Percentiles rank a stretch among this genome's conserved stretches.
These are phyloP conservation scores for Apium graveolens DNA, from an alignment of 129 eudicot species.

Conservation along the genomic window DNA sequence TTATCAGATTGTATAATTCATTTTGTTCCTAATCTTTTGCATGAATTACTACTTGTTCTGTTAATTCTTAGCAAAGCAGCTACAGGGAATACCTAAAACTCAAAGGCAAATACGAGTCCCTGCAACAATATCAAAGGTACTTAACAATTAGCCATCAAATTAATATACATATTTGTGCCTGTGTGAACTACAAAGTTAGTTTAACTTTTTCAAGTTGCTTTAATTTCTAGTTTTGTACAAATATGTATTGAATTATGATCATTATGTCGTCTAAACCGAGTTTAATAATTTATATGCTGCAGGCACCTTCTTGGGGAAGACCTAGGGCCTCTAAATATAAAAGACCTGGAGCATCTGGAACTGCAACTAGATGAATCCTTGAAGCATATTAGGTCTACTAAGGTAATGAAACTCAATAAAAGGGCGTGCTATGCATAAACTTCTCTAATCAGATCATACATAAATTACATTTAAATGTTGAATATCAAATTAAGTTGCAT, in stretches of 20 bases:
- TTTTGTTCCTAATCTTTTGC: not conserved
- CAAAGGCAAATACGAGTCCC: conserved; percentile 67
- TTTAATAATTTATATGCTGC: not conserved
- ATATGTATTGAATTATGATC: not conserved
- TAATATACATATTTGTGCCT: not conserved
- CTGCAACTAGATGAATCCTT: conserved; percentile 80
- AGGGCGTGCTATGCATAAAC: not conserved
- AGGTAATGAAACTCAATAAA: conserved; percentile 33
- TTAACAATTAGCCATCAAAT: not conserved
- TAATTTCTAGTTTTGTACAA: not conserved
- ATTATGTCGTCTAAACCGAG: not conserved
- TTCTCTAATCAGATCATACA: not conserved
- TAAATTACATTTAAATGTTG: not conserved
- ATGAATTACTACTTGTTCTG: not conserved
- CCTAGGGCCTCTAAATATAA: conserved; percentile 60
- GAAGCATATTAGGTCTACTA: conserved; percentile 73
- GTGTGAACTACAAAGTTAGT: not conserved
- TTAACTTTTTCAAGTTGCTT: not conserved
- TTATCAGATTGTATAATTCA: not conserved
- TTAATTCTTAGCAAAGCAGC: conserved; percentile 66
- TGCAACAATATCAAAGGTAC: conserved; percentile 85
- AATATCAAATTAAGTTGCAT: not conserved
- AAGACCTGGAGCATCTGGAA: conserved; percentile 88
- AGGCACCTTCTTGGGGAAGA: conserved; percentile 96
- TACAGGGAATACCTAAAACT: conserved; percentile 77